A percentile compares a stretch with the other conserved stretches of the same genome.
Conservation (phyloP, 2,329 filamentous ascomycete species). For the Zarea fungicola region DNA sequence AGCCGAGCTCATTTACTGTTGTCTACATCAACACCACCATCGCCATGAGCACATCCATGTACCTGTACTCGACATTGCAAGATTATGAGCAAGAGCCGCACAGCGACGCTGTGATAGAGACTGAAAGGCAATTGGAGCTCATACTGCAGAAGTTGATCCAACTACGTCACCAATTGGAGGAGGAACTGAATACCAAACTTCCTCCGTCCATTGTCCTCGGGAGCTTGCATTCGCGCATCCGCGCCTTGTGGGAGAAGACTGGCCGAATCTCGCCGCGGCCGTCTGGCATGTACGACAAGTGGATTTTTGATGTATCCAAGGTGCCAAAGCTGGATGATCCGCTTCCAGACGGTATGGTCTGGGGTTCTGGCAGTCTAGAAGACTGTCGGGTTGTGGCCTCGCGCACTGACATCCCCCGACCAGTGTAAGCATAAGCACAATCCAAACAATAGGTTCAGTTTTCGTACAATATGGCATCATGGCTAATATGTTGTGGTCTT, state of each 20-base stretch:
- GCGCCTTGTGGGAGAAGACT: slow-evolving; percentile 13
- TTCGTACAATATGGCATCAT: not conserved
- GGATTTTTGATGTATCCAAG: slow-evolving; percentile 46
- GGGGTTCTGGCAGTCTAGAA: slow-evolving; percentile 45
- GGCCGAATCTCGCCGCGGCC: slow-evolving; percentile 24
- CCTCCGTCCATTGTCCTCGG: slow-evolving; percentile 3
- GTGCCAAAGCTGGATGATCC: slow-evolving; percentile 31
- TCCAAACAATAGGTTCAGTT: not conserved
- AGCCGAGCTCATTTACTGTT: slow-evolving; percentile 37
- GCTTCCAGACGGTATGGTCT: slow-evolving; percentile 46
- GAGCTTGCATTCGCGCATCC: slow-evolving; percentile 6
- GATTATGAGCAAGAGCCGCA: slow-evolving; percentile 13
- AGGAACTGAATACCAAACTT: not conserved
- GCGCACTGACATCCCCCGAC: slow-evolving; percentile 52
- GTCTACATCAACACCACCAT: slow-evolving; percentile 54
- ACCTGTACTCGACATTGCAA: slow-evolving; percentile 49
- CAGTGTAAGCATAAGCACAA: slow-evolving; percentile 35
- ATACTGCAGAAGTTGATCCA: not conserved
- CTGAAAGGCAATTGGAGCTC: slow-evolving; percentile 4
- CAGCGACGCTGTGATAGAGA: slow-evolving; percentile 1
- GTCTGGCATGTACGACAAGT: slow-evolving; percentile 45
- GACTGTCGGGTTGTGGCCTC: slow-evolving; percentile 53
- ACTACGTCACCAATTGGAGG: not conserved
- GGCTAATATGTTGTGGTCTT: not conserved
- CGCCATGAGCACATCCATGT: slow-evolving; percentile 55